Evolutionary conservation across 192 early-diverging fungal species (phyloP).

Genomic region (Chytriomyces hyalinus): DNA sequence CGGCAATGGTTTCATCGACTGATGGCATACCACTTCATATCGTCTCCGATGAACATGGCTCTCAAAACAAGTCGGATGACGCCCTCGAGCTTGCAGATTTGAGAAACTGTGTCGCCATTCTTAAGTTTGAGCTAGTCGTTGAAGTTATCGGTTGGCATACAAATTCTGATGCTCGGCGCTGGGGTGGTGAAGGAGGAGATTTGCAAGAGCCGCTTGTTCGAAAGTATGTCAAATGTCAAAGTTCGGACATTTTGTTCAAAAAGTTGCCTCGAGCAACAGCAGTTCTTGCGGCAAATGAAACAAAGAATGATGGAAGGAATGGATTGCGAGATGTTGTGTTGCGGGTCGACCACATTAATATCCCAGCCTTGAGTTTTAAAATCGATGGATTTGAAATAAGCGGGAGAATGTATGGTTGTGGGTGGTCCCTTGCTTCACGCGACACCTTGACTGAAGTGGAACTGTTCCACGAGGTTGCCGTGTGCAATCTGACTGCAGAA

Average conservation of each 20-base stretch:
- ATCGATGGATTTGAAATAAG: no score
- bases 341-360: no score
- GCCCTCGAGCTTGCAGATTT: not conserved
- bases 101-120: slow-evolving; percentile 1
- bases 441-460: no score
- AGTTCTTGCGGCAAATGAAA: no score
- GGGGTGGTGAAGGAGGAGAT: no score
- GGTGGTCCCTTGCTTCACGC: no score
- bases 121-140: slow-evolving; percentile 18
- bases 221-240: not conserved
- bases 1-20: not conserved
- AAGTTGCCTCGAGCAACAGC: not conserved
- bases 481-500: no score
- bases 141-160: slow-evolving; percentile 8
- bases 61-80: not conserved
- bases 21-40: not conserved
- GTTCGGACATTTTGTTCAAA: slow-evolving; percentile 2
- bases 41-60: not conserved
- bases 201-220: not conserved
- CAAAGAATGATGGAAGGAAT: no score
- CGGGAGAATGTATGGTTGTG: no score
- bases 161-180: not conserved
- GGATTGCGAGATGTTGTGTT: no score
- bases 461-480: no score
- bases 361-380: no score